Conservation (phyloP, 208 protist species). For the Acanthamoeba pearcei region DNA sequence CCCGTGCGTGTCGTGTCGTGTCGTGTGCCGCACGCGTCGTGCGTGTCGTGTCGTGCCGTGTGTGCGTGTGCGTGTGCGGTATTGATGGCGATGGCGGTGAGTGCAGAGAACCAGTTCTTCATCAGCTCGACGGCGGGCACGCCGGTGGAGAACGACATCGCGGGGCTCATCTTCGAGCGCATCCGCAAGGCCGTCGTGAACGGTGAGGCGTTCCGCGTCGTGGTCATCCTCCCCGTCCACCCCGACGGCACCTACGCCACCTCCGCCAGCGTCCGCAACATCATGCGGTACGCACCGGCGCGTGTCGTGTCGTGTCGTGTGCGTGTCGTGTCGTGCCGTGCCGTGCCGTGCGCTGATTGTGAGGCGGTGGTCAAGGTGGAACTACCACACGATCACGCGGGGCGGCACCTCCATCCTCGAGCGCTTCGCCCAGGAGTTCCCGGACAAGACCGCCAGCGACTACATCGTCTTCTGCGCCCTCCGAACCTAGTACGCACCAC, state of each 20-base stretch:
- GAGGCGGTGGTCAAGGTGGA: constrained; percentile 68
- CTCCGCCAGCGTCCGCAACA: constrained; percentile 71
- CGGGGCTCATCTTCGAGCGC: constrained; percentile 70
- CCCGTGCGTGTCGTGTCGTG: too few species aligned
- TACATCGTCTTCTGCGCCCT: constrained; percentile 63
- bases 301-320: too few species aligned
- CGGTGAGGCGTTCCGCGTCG: constrained; percentile 73
- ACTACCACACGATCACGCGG: constrained; percentile 80
- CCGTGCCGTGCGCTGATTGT: background rate
- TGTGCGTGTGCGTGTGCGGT: background rate
- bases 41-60: background rate
- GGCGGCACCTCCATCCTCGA: constrained; percentile 76
- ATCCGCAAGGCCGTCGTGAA: background rate
- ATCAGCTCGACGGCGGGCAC: constrained; percentile 64
- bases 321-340: too few species aligned
- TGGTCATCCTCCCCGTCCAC: constrained; percentile 78
- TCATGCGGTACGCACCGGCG: constrained; percentile 76
- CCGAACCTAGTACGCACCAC: background rate
- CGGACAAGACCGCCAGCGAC: constrained; percentile 35
- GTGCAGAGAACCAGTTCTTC: constrained; percentile 82
- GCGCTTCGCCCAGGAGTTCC: constrained; percentile 57
- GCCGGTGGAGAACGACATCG: constrained; percentile 77
- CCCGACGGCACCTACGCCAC: constrained; percentile 75
- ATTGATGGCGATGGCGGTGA: background rate
- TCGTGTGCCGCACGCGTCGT: too few species aligned